A percentile compares a stretch with the other conserved stretches of the same genome.
Conservation (phyloP, 805 yeast species). For the Dipodascus geniculatus region DNA sequence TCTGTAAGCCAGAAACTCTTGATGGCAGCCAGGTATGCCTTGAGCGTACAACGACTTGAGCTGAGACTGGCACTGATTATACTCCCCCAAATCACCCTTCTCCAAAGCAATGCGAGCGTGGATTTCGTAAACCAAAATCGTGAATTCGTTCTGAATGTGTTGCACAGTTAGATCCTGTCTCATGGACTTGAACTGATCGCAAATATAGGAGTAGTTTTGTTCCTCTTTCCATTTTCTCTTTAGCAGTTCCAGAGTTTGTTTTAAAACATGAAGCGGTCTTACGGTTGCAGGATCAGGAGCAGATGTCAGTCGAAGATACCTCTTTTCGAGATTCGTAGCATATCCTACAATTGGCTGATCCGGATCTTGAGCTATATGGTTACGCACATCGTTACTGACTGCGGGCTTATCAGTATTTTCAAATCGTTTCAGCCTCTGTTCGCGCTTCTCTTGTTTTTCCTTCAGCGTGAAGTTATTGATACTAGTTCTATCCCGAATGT, state of each 20-base stretch:
- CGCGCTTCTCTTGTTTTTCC: constrained; percentile 27
- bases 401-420: constrained; percentile 18
- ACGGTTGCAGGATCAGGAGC: constrained; percentile 81
- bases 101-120: constrained; percentile 83
- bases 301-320: constrained; percentile 74
- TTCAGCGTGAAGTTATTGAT: neutral
- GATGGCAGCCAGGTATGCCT: constrained; percentile 28
- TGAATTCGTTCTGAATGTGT: constrained; percentile 64
- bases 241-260: constrained; percentile 44
- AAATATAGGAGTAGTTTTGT: constrained; percentile 58
- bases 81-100: constrained; percentile 81
- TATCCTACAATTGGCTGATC: constrained; percentile 43
- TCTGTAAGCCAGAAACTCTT: constrained; percentile 64
- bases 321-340: constrained; percentile 56
- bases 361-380: constrained; percentile 4
- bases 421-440: constrained; percentile 39
- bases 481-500: neutral
- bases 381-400: constrained; percentile 6
- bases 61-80: constrained; percentile 88
- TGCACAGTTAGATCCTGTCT: constrained; percentile 93
- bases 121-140: constrained; percentile 69
- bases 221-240: constrained; percentile 40
- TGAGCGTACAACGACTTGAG: constrained; percentile 48
- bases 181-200: constrained; percentile 84
- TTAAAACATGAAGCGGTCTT: constrained; percentile 56